Evolutionary conservation across 192 early-diverging fungal species (phyloP).

Genomic region (Thamnidium elegans): DNA sequence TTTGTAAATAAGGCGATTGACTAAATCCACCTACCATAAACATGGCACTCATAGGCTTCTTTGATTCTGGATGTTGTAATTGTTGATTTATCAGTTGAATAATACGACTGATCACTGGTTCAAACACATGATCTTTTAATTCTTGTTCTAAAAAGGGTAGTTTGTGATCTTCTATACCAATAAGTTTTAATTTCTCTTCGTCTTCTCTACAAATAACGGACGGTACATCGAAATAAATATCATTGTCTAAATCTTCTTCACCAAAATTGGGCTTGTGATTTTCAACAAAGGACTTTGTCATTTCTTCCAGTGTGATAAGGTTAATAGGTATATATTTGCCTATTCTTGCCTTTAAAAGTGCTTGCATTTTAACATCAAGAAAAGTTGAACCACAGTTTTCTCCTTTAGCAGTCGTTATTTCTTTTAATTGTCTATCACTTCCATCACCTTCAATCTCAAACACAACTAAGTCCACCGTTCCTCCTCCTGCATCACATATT

Average conservation of each 20-base stretch:
- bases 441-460: conserved; percentile 33
- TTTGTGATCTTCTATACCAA: conserved; percentile 23
- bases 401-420: conserved; percentile 50
- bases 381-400: conserved; percentile 48
- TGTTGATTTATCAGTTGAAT: conserved; percentile 31
- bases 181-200: no score
- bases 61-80: conserved; percentile 21
- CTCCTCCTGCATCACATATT: conserved; percentile 54
- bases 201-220: no score
- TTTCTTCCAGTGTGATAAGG: conserved; percentile 16
- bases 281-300: conserved; percentile 45
- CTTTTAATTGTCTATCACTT: conserved; percentile 33
- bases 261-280: conserved; percentile 43
- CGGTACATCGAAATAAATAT: neutral
- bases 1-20: conserved; percentile 39
- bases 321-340: conserved; percentile 27
- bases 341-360: conserved; percentile 39
- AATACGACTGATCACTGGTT: conserved; percentile 37
- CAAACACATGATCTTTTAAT: conserved; percentile 39
- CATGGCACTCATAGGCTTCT: conserved; percentile 31
- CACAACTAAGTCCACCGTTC: conserved; percentile 51
- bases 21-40: conserved; percentile 46
- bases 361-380: conserved; percentile 44
- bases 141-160: conserved; percentile 26
- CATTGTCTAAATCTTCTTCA: conserved; percentile 39